Evolutionary conservation across 2,329 filamentous ascomycete genomes (phyloP).

Genomic region (Lecanicillium sp.): DNA sequence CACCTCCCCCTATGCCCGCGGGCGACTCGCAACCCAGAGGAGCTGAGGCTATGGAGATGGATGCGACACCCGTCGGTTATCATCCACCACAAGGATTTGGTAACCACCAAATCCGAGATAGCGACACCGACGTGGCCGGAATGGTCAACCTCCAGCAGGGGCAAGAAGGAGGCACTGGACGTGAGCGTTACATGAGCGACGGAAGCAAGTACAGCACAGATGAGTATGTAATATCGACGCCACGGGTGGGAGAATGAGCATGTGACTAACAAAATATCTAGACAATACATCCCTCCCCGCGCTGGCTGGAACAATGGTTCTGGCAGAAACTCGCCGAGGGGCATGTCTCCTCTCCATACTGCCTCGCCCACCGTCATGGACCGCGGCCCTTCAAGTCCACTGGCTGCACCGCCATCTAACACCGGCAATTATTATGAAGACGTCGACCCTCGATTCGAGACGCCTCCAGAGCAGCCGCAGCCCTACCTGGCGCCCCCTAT

Average conservation of each 20-base stretch:
- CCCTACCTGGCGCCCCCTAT: slow-evolving; percentile 17
- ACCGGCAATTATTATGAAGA: slow-evolving; percentile 76
- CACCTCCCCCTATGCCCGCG: slow-evolving; percentile 52
- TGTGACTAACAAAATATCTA: slow-evolving; percentile 24
- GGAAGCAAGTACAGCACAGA: slow-evolving; percentile 66
- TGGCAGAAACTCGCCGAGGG: slow-evolving; percentile 35
- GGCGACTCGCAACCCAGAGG: slow-evolving; percentile 32
- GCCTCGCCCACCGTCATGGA: slow-evolving; percentile 27
- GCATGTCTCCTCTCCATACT: slow-evolving; percentile 36
- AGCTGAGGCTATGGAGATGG: slow-evolving; percentile 73
- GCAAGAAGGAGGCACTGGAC: slow-evolving; percentile 25
- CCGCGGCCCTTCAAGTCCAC: slow-evolving; percentile 25
- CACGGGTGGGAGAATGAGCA: too few species aligned
- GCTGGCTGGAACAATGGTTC: slow-evolving; percentile 45
- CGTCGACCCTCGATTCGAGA: slow-evolving; percentile 75
- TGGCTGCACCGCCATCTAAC: slow-evolving; percentile 21
- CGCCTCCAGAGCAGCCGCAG: slow-evolving; percentile 16
- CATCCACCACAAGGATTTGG: slow-evolving; percentile 29
- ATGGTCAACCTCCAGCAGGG: slow-evolving; percentile 66
- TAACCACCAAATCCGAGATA: slow-evolving; percentile 48
- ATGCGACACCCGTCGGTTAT: slow-evolving; percentile 47
- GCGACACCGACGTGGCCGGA: slow-evolving; percentile 63
- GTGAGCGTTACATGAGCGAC: slow-evolving; percentile 52
- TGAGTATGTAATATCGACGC: slow-evolving; percentile 50
- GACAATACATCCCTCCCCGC: slow-evolving; percentile 44